These are phyloP conservation scores for Penicillium cosmopolitanum DNA, from an alignment of 495 filamentous ascomycete species.

Conservation along the genomic window DNA sequence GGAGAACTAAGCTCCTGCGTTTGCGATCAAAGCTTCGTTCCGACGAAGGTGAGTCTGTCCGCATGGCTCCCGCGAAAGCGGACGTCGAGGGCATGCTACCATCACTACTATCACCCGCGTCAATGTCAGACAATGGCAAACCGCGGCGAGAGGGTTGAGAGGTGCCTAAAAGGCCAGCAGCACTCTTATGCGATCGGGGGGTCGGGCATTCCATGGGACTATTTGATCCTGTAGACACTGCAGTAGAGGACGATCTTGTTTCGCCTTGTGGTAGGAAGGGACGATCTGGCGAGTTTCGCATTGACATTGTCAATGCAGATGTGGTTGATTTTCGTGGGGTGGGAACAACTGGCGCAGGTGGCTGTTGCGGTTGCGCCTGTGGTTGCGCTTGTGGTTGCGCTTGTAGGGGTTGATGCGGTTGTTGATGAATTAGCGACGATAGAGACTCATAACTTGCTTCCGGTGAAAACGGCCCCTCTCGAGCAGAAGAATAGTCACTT, in stretches of 20 bases:
- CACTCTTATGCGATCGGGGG: constrained; percentile 81
- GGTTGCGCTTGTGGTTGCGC: not conserved
- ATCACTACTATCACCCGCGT: constrained; percentile 79
- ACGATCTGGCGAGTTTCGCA: constrained; percentile 45
- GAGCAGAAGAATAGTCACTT: constrained; percentile 3
- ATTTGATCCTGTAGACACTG: constrained; percentile 75
- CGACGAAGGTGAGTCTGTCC: constrained; percentile 89
- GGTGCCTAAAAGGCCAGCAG: constrained; percentile 62
- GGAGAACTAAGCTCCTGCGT: constrained; percentile 78
- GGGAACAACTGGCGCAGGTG: constrained; percentile 14
- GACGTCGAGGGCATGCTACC: constrained; percentile 80
- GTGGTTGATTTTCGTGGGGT: constrained; percentile 30
- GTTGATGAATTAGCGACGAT: not conserved
- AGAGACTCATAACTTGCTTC: constrained; percentile 14
- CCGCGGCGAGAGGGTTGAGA: constrained; percentile 67
- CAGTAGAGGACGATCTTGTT: constrained; percentile 61
- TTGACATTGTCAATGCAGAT: constrained; percentile 48
- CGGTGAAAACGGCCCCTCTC: constrained; percentile 5
- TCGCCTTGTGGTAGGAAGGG: constrained; percentile 36
- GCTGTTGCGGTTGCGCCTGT: constrained; percentile 2
- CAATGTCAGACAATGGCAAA: constrained; percentile 76
- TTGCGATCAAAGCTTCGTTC: constrained; percentile 84
- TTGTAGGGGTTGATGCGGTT: not conserved
- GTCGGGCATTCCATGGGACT: constrained; percentile 93
- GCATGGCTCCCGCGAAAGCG: constrained; percentile 64